Conservation (phyloP, 2,329 filamentous ascomycete species). For the Epicoccum sorghinum region DNA sequence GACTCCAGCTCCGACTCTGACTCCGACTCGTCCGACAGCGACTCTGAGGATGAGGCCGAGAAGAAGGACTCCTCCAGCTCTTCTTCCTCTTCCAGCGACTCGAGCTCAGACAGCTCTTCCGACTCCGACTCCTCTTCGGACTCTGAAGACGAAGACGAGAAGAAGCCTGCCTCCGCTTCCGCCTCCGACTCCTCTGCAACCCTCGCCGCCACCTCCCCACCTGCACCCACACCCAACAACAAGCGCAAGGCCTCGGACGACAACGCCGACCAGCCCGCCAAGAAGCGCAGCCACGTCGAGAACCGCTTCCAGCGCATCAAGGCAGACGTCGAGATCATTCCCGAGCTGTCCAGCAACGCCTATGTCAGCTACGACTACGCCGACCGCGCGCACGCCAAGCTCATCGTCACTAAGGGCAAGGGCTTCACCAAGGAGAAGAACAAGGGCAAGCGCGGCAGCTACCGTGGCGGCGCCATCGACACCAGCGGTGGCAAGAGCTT, state of each 20-base stretch:
- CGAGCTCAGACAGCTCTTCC: slow-evolving; percentile 25
- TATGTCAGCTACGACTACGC: slow-evolving; percentile 89
- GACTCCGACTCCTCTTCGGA: slow-evolving; percentile 21
- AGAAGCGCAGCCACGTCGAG: slow-evolving; percentile 41
- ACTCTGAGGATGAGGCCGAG: slow-evolving; percentile 24
- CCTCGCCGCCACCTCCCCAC: slow-evolving; percentile 37
- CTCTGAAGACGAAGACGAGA: slow-evolving; percentile 26
- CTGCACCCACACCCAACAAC: slow-evolving; percentile 37
- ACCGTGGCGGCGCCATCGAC: slow-evolving; percentile 88
- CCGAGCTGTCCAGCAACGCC: slow-evolving; percentile 75
- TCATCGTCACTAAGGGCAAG: slow-evolving; percentile 91
- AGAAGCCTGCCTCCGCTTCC: slow-evolving; percentile 30
- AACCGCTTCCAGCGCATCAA: slow-evolving; percentile 79
- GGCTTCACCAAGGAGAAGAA: slow-evolving; percentile 99
- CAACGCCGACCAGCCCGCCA: slow-evolving; percentile 30
- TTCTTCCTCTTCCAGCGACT: slow-evolving; percentile 27
- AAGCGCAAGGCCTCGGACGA: slow-evolving; percentile 52
- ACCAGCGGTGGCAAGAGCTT: slow-evolving; percentile 80
- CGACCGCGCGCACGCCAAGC: slow-evolving; percentile 82
- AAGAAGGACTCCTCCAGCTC: slow-evolving; percentile 26
- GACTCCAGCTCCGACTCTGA: slow-evolving; percentile 28
- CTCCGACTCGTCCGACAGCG: slow-evolving; percentile 32
- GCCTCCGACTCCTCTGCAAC: slow-evolving; percentile 52
- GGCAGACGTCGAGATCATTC: slow-evolving; percentile 70
- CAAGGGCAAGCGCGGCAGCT: slow-evolving; percentile 80